Evolutionary conservation across 371 early-diverging fungal genomes (phyloP).

Genomic region (Rhizopus arrhizus): DNA sequence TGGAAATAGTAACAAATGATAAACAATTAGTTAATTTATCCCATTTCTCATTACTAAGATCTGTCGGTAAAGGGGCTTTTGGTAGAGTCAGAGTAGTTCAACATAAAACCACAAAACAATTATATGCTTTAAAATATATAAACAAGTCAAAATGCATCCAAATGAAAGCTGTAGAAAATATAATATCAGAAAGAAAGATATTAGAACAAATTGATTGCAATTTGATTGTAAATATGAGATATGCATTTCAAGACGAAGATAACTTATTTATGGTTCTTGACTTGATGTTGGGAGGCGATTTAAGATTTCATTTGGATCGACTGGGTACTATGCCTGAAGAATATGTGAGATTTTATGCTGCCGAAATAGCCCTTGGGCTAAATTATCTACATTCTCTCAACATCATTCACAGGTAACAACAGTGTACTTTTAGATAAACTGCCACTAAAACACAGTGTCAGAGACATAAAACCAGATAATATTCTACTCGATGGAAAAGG

Average conservation of each 20-base stretch:
- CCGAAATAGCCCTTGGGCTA: slow-evolving; percentile 69
- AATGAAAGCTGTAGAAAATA: slow-evolving; percentile 53
- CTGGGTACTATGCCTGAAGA: slow-evolving; percentile 66
- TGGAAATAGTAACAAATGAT: too few relatives aligned
- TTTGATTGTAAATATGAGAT: slow-evolving; percentile 67
- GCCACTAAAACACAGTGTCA: slow-evolving; percentile 8
- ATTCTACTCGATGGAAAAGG: slow-evolving; percentile 82
- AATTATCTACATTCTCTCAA: slow-evolving; percentile 66
- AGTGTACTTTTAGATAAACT: not conserved
- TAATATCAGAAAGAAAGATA: slow-evolving; percentile 55
- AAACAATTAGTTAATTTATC: slow-evolving; percentile 41
- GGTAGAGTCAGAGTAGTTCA: slow-evolving; percentile 84
- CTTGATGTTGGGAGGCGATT: slow-evolving; percentile 84
- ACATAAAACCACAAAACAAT: slow-evolving; percentile 63
- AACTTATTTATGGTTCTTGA: slow-evolving; percentile 78
- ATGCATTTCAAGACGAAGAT: slow-evolving; percentile 80
- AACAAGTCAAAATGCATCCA: slow-evolving; percentile 57
- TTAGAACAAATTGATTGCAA: slow-evolving; percentile 51
- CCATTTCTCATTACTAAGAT: slow-evolving; percentile 67
- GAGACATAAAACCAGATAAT: slow-evolving; percentile 92
- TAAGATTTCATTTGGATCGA: slow-evolving; percentile 74
- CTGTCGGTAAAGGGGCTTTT: slow-evolving; percentile 72
- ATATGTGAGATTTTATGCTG: slow-evolving; percentile 74
- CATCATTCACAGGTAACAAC: slow-evolving; percentile 51
- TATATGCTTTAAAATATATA: slow-evolving; percentile 63